Conservation (phyloP, 345 rosid species). For the Gossypium raimondii region DNA sequence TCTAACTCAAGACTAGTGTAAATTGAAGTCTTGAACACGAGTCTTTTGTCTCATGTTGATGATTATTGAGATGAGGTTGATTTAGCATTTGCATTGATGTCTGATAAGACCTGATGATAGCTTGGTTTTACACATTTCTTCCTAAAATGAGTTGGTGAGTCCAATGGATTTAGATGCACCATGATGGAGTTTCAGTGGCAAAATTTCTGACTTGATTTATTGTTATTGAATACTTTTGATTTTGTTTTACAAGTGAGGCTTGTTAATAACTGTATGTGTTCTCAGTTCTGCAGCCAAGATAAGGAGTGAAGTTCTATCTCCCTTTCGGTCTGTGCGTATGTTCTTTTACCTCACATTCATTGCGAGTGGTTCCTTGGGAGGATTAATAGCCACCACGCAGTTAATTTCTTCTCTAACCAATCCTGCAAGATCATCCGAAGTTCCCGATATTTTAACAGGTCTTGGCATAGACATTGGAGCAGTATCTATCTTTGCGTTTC, state of each 20-base stretch:
- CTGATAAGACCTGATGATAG: neutral
- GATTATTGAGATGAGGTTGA: no score
- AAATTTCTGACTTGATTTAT: neutral
- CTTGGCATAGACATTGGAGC: conserved; percentile 80
- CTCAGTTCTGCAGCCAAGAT: conserved; percentile 74
- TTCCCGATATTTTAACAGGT: conserved; percentile 56
- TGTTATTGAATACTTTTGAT: conserved; percentile 3
- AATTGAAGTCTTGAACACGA: no score
- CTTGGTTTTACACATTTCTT: neutral
- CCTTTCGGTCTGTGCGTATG: conserved; percentile 89
- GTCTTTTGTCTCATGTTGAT: neutral
- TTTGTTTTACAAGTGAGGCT: conserved; percentile 27
- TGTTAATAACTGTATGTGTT: conserved; percentile 20
- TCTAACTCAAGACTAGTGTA: no score
- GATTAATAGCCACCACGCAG: conserved; percentile 66
- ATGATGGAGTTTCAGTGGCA: neutral
- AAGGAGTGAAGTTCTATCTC: conserved; percentile 88
- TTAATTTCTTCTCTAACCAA: conserved; percentile 69
- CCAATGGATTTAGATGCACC: neutral
- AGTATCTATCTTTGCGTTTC: conserved; percentile 65
- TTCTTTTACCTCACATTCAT: conserved; percentile 88
- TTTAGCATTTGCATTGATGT: neutral
- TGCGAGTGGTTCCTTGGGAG: conserved; percentile 76
- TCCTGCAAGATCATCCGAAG: conserved; percentile 63
- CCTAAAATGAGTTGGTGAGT: neutral